Conservation (phyloP, 768 basidiomycete genomes). For the Termitomyces sp. region DNA sequence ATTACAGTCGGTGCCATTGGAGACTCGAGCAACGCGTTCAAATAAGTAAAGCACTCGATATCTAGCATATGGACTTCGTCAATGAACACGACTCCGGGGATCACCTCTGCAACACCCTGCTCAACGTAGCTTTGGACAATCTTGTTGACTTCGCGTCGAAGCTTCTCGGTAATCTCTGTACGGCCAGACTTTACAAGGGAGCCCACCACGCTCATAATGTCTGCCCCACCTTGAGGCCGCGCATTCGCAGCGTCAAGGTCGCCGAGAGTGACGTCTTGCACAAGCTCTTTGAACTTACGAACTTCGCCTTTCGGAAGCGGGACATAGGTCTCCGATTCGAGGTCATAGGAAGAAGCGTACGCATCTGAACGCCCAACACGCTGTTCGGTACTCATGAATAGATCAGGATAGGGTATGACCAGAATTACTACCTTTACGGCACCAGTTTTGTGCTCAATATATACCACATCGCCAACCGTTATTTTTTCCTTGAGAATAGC, state of each 20-base stretch:
- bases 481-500: conserved; percentile 97
- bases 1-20: conserved; percentile 97
- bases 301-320: conserved; percentile 60
- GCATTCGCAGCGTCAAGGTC: conserved; percentile 94
- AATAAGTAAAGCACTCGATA: conserved; percentile 98
- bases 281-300: conserved; percentile 19
- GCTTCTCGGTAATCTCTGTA: conserved; percentile 96
- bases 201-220: conserved; percentile 98
- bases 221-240: conserved; percentile 96
- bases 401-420: neutral
- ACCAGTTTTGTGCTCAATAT: conserved; percentile 90
- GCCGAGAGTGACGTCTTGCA: conserved; percentile 46
- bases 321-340: conserved; percentile 97
- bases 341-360: conserved; percentile 94
- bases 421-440: conserved; percentile 78
- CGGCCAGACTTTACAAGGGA: conserved; percentile 81
- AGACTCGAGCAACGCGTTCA: conserved; percentile 92
- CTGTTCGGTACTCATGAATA: conserved; percentile 31
- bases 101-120: conserved; percentile 95
- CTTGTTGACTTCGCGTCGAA: conserved; percentile 93
- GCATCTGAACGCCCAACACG: conserved; percentile 96
- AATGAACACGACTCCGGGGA: conserved; percentile 97
- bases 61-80: conserved; percentile 98
- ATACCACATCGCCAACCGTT: conserved; percentile 93
- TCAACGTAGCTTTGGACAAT: conserved; percentile 97